Evolutionary conservation across 1,284 basidiomycete species (phyloP).

Genomic region (Rhodotorula glutinis): DNA sequence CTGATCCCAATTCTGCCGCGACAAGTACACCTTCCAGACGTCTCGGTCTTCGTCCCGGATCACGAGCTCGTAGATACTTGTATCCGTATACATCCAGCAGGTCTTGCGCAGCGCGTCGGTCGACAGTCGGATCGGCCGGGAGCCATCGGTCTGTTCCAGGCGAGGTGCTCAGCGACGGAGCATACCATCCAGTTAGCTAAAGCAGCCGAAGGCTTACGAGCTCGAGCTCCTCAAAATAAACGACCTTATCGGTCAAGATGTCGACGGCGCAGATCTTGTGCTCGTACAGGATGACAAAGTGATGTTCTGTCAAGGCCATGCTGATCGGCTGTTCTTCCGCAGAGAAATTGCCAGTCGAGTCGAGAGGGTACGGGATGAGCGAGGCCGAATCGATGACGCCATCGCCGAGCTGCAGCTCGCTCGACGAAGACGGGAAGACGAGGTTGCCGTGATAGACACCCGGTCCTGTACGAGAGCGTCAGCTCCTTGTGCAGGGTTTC

Average conservation of each 20-base stretch:
- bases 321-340: conserved; percentile 60
- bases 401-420: conserved; percentile 54
- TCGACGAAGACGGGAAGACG: conserved; percentile 56
- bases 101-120: conserved; percentile 83
- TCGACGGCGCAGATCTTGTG: conserved; percentile 76
- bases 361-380: conserved; percentile 46
- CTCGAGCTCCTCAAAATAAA: conserved; percentile 79
- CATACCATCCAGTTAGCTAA: background rate
- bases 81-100: conserved; percentile 91
- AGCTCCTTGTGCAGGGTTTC: too few species aligned
- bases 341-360: conserved; percentile 6
- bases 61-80: conserved; percentile 84
- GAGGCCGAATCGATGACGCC: conserved; percentile 71
- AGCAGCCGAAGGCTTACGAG: conserved; percentile 57
- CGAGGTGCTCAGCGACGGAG: background rate
- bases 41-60: conserved; percentile 86
- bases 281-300: conserved; percentile 80
- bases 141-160: conserved; percentile 52
- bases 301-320: conserved; percentile 84
- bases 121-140: conserved; percentile 68
- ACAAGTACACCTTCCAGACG: conserved; percentile 88
- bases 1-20: conserved; percentile 69
- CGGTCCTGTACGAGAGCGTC: conserved; percentile 55
- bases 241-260: conserved; percentile 72
- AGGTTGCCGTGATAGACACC: conserved; percentile 68